Conservation (phyloP, 2,329 filamentous ascomycete genomes). For the Metarhizium sp. region DNA sequence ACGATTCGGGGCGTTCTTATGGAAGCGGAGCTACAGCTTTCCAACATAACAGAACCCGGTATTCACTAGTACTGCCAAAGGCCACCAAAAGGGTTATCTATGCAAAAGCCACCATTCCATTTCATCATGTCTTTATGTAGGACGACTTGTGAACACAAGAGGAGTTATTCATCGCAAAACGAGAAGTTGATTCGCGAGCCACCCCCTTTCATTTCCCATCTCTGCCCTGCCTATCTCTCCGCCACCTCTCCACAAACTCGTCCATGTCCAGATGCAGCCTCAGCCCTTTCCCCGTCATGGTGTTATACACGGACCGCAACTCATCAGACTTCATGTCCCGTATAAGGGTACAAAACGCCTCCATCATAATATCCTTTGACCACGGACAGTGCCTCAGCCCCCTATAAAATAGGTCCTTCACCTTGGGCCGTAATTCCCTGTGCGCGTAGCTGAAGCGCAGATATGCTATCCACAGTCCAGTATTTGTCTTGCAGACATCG, state of each 20-base stretch:
- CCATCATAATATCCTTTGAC: constrained; percentile 40
- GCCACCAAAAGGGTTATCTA: no score
- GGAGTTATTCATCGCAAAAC: background rate
- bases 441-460: constrained; percentile 35
- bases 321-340: constrained; percentile 37
- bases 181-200: background rate
- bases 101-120: no score
- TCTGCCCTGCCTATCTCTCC: constrained; percentile 3
- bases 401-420: constrained; percentile 39
- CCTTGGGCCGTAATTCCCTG: constrained; percentile 27
- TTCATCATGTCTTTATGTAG: background rate
- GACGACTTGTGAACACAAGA: background rate
- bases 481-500: constrained; percentile 28
- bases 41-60: no score
- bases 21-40: no score
- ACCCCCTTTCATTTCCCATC: background rate
- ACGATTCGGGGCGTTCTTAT: no score
- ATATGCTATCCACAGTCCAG: constrained; percentile 40
- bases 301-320: constrained; percentile 37
- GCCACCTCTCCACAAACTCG: constrained; percentile 31
- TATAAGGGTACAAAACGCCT: constrained; percentile 37
- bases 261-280: constrained; percentile 43
- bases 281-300: constrained; percentile 38
- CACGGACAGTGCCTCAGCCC: constrained; percentile 39
- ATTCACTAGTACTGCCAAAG: no score